A percentile compares a stretch with the other conserved stretches of the same genome.
Evolutionary conservation across 192 early-diverging fungal species (phyloP).

Genomic region (Cladochytrium replicatum): DNA sequence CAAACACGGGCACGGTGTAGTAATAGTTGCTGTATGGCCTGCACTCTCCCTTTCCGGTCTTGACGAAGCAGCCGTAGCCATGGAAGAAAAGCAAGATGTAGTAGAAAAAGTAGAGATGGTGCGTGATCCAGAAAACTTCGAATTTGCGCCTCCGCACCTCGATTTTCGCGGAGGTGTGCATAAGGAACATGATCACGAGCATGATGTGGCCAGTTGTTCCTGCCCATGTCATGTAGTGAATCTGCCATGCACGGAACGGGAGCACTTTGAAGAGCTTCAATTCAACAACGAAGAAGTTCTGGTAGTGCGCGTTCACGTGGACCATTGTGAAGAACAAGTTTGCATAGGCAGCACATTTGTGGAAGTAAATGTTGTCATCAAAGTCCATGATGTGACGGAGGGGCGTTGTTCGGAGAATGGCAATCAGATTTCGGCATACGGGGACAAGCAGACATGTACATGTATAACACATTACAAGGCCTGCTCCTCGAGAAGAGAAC

Average conservation of each 20-base stretch:
- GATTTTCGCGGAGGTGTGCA: constrained; percentile 34
- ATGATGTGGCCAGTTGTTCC: constrained; percentile 64
- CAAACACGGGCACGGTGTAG: constrained; percentile 25
- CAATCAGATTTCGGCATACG: constrained; percentile 36
- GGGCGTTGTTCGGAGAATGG: constrained; percentile 61
- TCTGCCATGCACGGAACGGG: constrained; percentile 11
- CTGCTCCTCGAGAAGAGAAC: constrained; percentile 45
- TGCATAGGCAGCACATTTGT: constrained; percentile 50
- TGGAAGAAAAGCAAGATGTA: constrained; percentile 63
- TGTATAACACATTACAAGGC: constrained; percentile 42
- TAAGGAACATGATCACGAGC: constrained; percentile 39
- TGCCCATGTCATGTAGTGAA: constrained; percentile 10
- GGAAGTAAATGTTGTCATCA: constrained; percentile 54
- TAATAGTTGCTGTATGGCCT: constrained; percentile 13
- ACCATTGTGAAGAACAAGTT: constrained; percentile 50
- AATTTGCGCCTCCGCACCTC: constrained; percentile 42
- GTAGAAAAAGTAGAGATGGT: constrained; percentile 64
- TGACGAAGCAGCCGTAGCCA: constrained; percentile 42
- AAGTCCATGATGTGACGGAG: constrained; percentile 62
- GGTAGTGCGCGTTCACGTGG: constrained; percentile 42
- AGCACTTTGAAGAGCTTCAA: constrained; percentile 17
- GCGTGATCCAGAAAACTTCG: constrained; percentile 70
- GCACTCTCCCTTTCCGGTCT: constrained; percentile 17
- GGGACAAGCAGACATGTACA: constrained; percentile 43
- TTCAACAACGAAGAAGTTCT: constrained; percentile 35